Conservation (phyloP, 345 rosid species). For the Garcia nutans region DNA sequence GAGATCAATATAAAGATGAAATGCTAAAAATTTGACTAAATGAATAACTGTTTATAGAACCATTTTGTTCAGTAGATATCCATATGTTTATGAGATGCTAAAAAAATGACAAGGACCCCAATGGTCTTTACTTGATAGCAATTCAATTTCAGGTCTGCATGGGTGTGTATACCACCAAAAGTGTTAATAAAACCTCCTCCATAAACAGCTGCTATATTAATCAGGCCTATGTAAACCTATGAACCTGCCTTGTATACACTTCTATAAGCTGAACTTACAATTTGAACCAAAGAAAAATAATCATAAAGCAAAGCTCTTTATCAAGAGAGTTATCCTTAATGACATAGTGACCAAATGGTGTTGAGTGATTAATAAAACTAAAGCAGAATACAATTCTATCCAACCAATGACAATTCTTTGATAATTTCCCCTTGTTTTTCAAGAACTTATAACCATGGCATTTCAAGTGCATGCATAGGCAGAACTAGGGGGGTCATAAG, state of each 20-base stretch:
- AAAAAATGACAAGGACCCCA: neutral
- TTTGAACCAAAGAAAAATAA: neutral
- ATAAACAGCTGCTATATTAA: neutral
- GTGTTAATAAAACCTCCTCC: neutral
- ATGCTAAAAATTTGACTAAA: no score
- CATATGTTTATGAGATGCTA: neutral
- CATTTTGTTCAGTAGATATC: neutral
- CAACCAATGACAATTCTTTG: neutral
- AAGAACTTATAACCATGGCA: neutral
- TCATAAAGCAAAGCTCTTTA: no score
- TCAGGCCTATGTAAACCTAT: neutral
- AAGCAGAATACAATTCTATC: neutral
- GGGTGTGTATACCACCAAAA: neutral
- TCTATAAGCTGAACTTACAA: neutral
- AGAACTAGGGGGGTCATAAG: no score
- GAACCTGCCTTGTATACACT: neutral
- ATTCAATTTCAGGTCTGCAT: neutral
- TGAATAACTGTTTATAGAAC: neutral
- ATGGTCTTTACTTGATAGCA: neutral
- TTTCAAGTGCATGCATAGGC: neutral
- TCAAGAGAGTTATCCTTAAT: no score
- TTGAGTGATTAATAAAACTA: no score
- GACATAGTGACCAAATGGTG: no score
- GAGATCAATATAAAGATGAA: no score
- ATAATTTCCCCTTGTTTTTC: neutral